Base-by-base conservation (phyloP, 2,329 filamentous ascomycete species). In the Dothistroma septosporum region DNA sequence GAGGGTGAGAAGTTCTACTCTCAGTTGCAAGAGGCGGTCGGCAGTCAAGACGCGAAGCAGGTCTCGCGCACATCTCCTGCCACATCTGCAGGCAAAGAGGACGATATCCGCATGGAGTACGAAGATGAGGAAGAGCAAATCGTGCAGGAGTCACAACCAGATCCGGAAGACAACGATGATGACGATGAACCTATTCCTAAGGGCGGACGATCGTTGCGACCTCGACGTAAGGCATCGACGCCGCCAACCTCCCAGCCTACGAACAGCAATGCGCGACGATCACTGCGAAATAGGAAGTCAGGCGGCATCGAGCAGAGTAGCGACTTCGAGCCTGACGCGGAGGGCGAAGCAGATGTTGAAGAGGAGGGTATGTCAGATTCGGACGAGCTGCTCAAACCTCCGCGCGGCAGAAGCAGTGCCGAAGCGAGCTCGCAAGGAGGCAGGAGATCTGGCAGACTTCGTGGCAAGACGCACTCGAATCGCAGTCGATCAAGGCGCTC, bases 321-420 rank as follows among this genome's bases (percentile, higher is more conserved):
- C 66, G 85, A 87, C 66, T 87, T 87, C 64, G 84, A 87, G 67
- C 85, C 85, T 6, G 80, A 80, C 35, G 79, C 78, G 22, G 84
- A 85, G 53, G 80, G 79, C 52, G 83, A 82, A 14, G 82, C 80
- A 22, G 83, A 83, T 61, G 77, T 76, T 16, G 78, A 79, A 24
- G 83, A 84, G 58, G 78, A 84, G 19, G 24, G n/a, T 4, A 69
- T 79, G 55, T 84, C 81, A 1, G 79, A 79, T 44, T 83, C 81
- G 7, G 64, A 66, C 35, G 81, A 79, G 61, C 75, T 76, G 32
- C 76, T 44, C 74, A 81, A 65, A 73, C 67, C 50, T 77, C 76
- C 46, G 75, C 78, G 46, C 73, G 74, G 57, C 78, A 80, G 74
- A 62, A 79, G 78, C 49, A 80, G 81, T 57, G 79, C 78, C 62